Evolutionary conservation across 2,329 filamentous ascomycete genomes (phyloP).

Genomic region (Botrytis deweyae): DNA sequence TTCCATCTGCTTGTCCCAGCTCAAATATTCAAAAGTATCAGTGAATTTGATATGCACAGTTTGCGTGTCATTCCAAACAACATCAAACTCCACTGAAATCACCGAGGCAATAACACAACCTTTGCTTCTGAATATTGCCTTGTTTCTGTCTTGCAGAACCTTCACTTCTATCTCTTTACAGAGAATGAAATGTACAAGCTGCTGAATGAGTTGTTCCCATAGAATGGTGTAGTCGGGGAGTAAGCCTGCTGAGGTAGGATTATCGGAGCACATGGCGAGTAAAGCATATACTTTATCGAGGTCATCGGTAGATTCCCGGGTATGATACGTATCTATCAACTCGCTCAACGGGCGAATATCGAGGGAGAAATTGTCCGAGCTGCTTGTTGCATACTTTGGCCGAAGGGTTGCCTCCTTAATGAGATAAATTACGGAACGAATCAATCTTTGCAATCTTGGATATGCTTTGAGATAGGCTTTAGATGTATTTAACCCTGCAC

Average conservation of each 20-base stretch:
- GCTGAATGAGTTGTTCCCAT: neutral
- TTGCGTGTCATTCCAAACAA: neutral
- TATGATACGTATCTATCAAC: neutral
- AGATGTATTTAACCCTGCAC: neutral
- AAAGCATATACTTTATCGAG: neutral
- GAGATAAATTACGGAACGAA: neutral
- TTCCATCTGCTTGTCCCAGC: accelerated
- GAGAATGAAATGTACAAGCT: neutral
- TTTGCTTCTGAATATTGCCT: neutral
- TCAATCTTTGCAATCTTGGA: neutral
- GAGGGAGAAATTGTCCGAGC: neutral
- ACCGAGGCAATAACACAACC: neutral
- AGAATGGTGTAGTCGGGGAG: neutral
- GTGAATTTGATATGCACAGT: neutral
- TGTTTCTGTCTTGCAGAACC: neutral
- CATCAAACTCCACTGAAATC: accelerated
- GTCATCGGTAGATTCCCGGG: neutral
- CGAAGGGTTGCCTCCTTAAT: neutral
- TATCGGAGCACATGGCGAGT: constrained; percentile 4
- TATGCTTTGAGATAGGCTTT: too few relatives aligned
- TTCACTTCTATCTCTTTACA: neutral
- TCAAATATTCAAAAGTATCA: accelerated
- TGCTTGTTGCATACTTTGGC: neutral
- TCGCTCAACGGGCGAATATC: neutral
- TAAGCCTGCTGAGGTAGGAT: neutral